These are phyloP conservation scores for Sechiopsis laciniata DNA, from an alignment of 306 rosid species.

Conservation along the genomic window DNA sequence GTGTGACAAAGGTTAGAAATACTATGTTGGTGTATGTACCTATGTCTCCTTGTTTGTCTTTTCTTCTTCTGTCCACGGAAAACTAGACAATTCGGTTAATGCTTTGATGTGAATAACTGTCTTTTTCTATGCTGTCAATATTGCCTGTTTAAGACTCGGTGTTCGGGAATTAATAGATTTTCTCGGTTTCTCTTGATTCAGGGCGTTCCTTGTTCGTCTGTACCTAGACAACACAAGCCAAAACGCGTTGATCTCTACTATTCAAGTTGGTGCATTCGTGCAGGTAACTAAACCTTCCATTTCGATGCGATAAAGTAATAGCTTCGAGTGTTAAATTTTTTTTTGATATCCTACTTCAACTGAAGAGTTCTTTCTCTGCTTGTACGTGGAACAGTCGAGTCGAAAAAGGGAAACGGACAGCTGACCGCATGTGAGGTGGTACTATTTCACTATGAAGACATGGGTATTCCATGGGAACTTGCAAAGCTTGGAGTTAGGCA, in stretches of 20 bases:
- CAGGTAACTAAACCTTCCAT: conserved; percentile 32
- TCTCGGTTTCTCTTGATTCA: conserved; percentile 23
- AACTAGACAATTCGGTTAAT: background rate
- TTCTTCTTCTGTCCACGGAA: background rate
- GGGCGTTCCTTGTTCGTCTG: conserved; percentile 46
- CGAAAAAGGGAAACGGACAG: conserved; percentile 55
- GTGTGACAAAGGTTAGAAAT: conserved; percentile 49
- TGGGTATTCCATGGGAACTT: conserved; percentile 99
- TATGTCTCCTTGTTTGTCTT: background rate
- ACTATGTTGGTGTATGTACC: background rate
- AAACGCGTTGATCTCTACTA: conserved; percentile 55
- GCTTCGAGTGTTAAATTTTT: background rate
- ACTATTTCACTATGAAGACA: conserved; percentile 84
- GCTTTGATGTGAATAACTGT: background rate
- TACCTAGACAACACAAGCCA: conserved; percentile 50
- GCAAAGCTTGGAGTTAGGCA: conserved; percentile 90
- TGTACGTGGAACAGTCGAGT: conserved; percentile 57
- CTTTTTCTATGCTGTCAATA: background rate
- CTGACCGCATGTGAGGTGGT: conserved; percentile 77
- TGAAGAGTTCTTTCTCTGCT: conserved; percentile 11
- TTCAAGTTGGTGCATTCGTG: conserved; percentile 62
- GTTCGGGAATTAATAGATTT: conserved; percentile 18
- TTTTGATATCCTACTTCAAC: background rate
- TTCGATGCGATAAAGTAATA: background rate
- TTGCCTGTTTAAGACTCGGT: background rate